Base-by-base conservation (phyloP, 768 basidiomycete species). In the Lyophyllum atratum region DNA sequence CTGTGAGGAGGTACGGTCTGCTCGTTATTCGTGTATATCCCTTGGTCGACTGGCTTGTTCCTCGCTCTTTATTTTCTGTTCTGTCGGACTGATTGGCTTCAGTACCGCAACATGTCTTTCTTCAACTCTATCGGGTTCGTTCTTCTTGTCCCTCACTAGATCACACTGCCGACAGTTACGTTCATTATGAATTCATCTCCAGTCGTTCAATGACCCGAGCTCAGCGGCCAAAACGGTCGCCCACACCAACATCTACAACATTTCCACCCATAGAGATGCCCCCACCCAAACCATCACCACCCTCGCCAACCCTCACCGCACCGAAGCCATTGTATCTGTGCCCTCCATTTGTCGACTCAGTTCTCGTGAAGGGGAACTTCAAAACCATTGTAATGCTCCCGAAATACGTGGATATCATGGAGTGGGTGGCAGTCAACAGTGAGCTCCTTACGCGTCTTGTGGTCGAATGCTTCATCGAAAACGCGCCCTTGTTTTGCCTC, bases 401-500 rank as follows among this genome's bases (percentile, higher is more conserved):
- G 17, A 97, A 96, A 69, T 98, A 96, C 68, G 92, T 95, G n/a
- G 93, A 97, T 73, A 90, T 95, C 52, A 96, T 94, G 85, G 95
- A 98, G 72, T 98, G 95, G 95, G 95, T 98, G 34, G 81, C 82
- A 28, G 78, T 82, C 49, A 83, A 82, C 63, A 83, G 95, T 98
- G 64, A 66, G 90, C 80, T 54, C 43, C 42, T 28, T 9, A 43
- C 49, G 44, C 48, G 19, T 55, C 33, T 50, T 31, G 45, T 51
- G n/a, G 17, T 10, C 33, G 19, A 21, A 40, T 8, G 46, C 29
- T 54, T 49, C n/a, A 54, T n/a, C n/a, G n/a, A 22, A 33, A 11
- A 46, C 19, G 56, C 53, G 52, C 49, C 24, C 15, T 22, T 10
- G 22, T 24, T 12, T 33, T n/a, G n/a, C 39, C 21, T 29, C 1